Conservation (phyloP, 306 rosid genomes). For the Lathyrus tuberosus region DNA sequence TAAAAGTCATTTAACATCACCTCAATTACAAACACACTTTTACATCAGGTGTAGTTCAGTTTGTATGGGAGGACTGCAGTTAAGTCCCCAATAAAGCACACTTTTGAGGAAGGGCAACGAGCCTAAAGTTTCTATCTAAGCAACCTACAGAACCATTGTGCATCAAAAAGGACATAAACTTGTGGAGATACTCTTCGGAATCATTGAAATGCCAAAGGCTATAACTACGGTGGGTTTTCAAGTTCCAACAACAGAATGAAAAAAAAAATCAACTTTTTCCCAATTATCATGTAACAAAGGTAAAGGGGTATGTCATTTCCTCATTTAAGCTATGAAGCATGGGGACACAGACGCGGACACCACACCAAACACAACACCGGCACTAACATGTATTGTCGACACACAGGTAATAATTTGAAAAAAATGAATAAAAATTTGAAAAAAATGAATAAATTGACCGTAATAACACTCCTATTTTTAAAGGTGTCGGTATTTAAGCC, state of each 20-base stretch:
- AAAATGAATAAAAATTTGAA: too few relatives aligned
- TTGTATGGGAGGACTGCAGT: background rate
- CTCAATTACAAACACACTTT: background rate
- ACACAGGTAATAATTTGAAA: too few relatives aligned
- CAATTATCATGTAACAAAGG: background rate
- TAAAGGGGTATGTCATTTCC: background rate
- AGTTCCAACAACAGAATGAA: too few relatives aligned
- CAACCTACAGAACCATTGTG: background rate
- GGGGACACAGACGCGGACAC: too few relatives aligned
- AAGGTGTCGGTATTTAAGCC: too few relatives aligned
- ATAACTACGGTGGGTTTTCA: background rate
- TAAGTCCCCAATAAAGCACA: background rate
- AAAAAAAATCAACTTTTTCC: background rate
- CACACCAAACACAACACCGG: too few relatives aligned
- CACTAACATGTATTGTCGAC: too few relatives aligned
- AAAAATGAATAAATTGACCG: too few relatives aligned
- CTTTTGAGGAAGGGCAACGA: background rate
- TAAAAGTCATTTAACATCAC: background rate
- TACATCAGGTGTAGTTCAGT: background rate
- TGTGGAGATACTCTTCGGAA: background rate
- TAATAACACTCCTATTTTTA: too few relatives aligned
- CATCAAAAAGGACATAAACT: background rate
- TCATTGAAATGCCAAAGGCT: background rate
- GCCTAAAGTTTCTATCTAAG: background rate
- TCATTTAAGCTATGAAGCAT: background rate